Evolutionary conservation across 2,329 filamentous ascomycete genomes (phyloP).

Genomic region (Colletotrichum abscissum): DNA sequence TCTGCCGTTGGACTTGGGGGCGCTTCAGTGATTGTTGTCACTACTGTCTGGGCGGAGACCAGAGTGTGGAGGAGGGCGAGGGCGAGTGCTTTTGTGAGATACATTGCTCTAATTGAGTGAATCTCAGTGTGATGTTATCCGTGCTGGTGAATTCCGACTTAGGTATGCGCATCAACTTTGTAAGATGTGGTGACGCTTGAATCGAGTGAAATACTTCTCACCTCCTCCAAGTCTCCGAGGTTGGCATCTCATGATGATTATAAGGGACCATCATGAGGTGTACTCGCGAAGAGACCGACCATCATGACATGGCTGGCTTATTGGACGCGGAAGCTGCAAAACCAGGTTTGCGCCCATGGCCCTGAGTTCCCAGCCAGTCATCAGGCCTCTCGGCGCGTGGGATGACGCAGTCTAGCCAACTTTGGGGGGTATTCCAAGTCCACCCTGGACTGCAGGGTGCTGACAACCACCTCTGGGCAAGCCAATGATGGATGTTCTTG

Average conservation of each 20-base stretch:
- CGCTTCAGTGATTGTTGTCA: constrained; percentile 39
- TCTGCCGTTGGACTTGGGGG: constrained; percentile 39
- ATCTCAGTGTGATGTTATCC: background rate
- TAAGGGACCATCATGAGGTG: background rate
- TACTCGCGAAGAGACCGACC: background rate
- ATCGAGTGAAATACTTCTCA: background rate
- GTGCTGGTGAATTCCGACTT: background rate
- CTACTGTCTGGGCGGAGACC: constrained; percentile 18
- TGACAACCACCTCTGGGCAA: constrained; percentile 1
- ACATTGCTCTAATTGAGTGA: background rate
- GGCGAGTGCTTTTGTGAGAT: background rate
- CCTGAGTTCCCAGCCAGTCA: background rate
- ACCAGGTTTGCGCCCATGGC: constrained; percentile 1
- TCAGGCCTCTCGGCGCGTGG: background rate
- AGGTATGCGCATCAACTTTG: background rate
- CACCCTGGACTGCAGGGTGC: background rate
- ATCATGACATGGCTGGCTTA: background rate
- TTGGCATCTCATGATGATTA: background rate
- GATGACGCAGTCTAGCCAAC: constrained; percentile 20
- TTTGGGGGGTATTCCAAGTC: constrained; percentile 8
- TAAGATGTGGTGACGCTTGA: background rate
- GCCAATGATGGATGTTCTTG: background rate
- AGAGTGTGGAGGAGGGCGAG: background rate
- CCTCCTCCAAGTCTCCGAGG: background rate
- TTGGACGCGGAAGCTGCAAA: background rate